Base-by-base conservation (phyloP, 78 protist species). In the Dictyostelium capitatum region DNA sequence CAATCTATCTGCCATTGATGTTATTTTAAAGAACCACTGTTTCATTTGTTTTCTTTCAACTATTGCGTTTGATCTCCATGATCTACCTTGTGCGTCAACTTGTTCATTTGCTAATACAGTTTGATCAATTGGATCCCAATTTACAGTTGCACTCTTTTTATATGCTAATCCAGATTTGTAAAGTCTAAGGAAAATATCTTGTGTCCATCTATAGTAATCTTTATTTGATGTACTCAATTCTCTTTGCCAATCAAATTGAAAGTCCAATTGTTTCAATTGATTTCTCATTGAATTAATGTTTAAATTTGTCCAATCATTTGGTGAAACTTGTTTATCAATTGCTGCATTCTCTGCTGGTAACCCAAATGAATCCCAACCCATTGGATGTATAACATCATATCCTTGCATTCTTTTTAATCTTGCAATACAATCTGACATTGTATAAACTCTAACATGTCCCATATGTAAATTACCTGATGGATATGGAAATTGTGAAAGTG, bases 91-190 rank as follows among this genome's bases (percentile, higher is more conserved):
- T 0, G 87, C 97, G 30, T 95, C 98, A 0, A 97, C 98, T 59
- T 97, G 98, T 75, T 98, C 99, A 79, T 98, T 98, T 10, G 99
- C 99, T 0, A 98, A 96, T 15, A 98, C 99, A 6, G 98, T 97
- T 43, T 57, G 57, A 48, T 97, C 98, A 20, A 97, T 82, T 2
- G 98, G 98, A 32, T 97, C 98, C 98, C 98, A 97, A 53, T 97
- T 95, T 47, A 97, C 97, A 62, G 59, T 19, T 0, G 97, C 96
- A 41, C 67, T 85, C 54, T 79, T 67, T 28, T 91, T 95, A 41
- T 95, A 96, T 12, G 98, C 99, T 28, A 97, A 91, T 3, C 98
- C 98, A 0, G 25, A 3, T 65, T 79, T 30, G 65, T 43, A 95
- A 19, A 98, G 79, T 64, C 95, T 48, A 17, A 96, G 69, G 74